Conservation (phyloP, 2,329 filamentous ascomycete species). For the Thermothelomyces thermophilus region DNA sequence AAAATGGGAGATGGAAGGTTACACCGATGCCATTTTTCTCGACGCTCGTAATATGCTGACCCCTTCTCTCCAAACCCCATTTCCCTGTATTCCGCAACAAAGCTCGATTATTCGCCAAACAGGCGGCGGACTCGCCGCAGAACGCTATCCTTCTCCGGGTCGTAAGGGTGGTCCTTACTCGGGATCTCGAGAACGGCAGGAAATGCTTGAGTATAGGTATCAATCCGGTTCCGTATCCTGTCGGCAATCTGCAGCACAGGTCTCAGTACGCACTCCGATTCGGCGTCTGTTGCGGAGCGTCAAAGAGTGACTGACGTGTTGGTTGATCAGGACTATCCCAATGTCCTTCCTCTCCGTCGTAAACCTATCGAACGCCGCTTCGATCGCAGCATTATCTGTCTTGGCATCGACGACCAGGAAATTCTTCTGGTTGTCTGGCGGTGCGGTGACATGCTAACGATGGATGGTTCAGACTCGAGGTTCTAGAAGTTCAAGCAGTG, state of each 20-base stretch:
- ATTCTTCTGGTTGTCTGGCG: conserved; percentile 90
- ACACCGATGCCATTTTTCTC: not conserved
- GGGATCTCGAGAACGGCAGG: conserved; percentile 95
- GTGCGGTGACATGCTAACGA: conserved; percentile 78
- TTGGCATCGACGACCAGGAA: conserved; percentile 94
- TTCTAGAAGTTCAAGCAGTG: not conserved
- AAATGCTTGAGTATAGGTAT: conserved; percentile 89
- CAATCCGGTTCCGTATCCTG: conserved; percentile 82
- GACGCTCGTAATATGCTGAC: too few relatives aligned
- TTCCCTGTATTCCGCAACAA: not conserved
- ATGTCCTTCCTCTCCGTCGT: conserved; percentile 91
- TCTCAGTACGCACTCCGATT: not conserved
- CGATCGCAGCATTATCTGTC: conserved; percentile 82
- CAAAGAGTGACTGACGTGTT: conserved; percentile 63
- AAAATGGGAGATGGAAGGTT: conserved; percentile 2
- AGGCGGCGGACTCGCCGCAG: conserved; percentile 70
- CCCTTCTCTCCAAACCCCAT: not conserved
- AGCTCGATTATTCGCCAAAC: conserved; percentile 57
- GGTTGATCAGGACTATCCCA: conserved; percentile 93
- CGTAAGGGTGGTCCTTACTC: conserved; percentile 97
- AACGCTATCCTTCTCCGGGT: conserved; percentile 98
- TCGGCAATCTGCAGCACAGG: conserved; percentile 67
- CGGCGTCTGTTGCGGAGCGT: too few relatives aligned
- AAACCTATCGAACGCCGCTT: conserved; percentile 83
- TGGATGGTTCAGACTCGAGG: conserved; percentile 1